phyloP scores from a whole-genome alignment of 2,329 filamentous ascomycete genomes.

The Ceratocystis eucalypticola region DNA sequence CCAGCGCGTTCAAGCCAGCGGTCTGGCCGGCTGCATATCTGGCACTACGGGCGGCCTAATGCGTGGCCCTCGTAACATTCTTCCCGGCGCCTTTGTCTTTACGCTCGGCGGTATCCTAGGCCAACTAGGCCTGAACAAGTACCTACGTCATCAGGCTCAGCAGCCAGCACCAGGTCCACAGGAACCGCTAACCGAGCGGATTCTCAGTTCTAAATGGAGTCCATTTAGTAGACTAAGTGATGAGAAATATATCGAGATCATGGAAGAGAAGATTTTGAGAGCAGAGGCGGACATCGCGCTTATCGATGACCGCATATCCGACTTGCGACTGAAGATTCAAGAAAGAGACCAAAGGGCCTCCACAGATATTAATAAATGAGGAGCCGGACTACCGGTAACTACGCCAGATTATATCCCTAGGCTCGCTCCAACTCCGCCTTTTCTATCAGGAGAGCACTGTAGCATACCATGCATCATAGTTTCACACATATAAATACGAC shows the following conservation, averaged over 20 bases:
- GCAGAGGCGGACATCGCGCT: conserved; percentile 66
- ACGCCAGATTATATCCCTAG: neutral
- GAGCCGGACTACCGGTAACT: neutral
- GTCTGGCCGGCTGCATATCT: conserved; percentile 56
- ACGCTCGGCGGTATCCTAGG: conserved; percentile 31
- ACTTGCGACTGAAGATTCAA: conserved; percentile 23
- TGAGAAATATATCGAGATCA: conserved; percentile 56
- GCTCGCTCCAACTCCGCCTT: neutral
- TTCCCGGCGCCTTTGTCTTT: conserved; percentile 39
- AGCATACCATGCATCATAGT: neutral
- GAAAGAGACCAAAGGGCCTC: conserved; percentile 9
- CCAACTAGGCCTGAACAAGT: conserved; percentile 28
- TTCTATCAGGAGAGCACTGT: neutral
- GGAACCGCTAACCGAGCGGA: conserved; percentile 23
- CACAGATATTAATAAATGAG: neutral
- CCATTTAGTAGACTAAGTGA: conserved; percentile 58
- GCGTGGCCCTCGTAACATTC: conserved; percentile 41
- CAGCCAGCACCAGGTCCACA: conserved; percentile 26
- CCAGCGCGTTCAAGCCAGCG: conserved; percentile 54
- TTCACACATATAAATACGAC: neutral
- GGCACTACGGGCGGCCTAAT: conserved; percentile 45
- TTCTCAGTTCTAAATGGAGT: conserved; percentile 51
- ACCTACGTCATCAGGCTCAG: conserved; percentile 23
- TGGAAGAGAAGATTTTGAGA: conserved; percentile 56
- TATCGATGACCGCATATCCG: conserved; percentile 58